phyloP scores from a whole-genome alignment of 2,329 filamentous ascomycete genomes.

The Fusarium marasasianum region DNA sequence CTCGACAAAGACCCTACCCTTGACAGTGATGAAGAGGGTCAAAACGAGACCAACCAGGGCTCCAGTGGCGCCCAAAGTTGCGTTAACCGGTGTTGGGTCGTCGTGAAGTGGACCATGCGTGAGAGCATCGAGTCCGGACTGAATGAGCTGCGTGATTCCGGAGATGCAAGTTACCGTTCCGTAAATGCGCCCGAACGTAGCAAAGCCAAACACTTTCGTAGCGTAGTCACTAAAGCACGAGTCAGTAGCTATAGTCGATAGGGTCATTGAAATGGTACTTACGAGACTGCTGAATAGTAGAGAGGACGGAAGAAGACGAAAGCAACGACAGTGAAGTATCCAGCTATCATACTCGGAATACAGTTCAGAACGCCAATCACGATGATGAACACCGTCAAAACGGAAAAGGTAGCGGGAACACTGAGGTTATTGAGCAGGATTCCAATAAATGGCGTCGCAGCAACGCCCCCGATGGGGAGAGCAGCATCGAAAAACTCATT shows the following conservation, averaged over 20 bases:
- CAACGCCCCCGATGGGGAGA: slow-evolving; percentile 74
- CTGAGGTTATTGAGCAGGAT: slow-evolving; percentile 72
- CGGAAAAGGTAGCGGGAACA: slow-evolving; percentile 66
- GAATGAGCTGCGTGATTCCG: slow-evolving; percentile 75
- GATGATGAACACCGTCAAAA: slow-evolving; percentile 69
- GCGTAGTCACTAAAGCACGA: slow-evolving; percentile 66
- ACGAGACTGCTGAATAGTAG: slow-evolving; percentile 80
- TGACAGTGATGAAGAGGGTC: slow-evolving; percentile 9
- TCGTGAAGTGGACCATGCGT: slow-evolving; percentile 53
- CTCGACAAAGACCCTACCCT: slow-evolving; percentile 22
- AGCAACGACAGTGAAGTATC: slow-evolving; percentile 71
- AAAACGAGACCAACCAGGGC: slow-evolving; percentile 1
- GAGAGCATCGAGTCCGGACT: slow-evolving; percentile 74
- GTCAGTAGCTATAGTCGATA: background rate
- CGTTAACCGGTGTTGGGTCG: slow-evolving; percentile 20
- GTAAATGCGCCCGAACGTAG: slow-evolving; percentile 83
- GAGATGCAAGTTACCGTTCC: slow-evolving; percentile 78
- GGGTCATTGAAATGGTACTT: slow-evolving; percentile 30
- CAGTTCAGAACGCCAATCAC: slow-evolving; percentile 70
- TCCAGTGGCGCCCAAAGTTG: background rate
- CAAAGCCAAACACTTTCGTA: slow-evolving; percentile 83
- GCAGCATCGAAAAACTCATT: slow-evolving; percentile 57
- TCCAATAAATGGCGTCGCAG: slow-evolving; percentile 77
- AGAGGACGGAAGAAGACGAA: slow-evolving; percentile 79
- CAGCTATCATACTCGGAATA: slow-evolving; percentile 68